These are phyloP conservation scores for Myrica gale DNA, from an alignment of 306 rosid species.

Conservation along the genomic window DNA sequence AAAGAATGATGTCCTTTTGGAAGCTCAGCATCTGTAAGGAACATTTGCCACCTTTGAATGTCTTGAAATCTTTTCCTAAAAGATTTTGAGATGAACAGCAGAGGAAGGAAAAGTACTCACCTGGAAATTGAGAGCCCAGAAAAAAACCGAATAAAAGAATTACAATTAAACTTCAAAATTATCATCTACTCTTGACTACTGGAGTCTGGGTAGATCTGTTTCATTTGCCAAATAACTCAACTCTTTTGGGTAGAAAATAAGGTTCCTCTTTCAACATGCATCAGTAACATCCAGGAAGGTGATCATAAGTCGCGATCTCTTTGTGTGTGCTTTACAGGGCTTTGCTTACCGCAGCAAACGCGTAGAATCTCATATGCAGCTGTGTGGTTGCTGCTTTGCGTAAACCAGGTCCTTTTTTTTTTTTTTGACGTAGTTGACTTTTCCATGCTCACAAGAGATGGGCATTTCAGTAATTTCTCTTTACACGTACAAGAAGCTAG, in stretches of 20 bases:
- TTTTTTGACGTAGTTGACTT: slow-evolving; percentile 2
- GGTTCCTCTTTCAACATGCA: neutral
- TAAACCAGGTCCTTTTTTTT: too few species aligned
- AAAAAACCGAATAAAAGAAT: neutral
- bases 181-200: too few species aligned
- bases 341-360: slow-evolving; percentile 28
- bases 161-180: too few species aligned
- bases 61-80: too few species aligned
- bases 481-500: neutral
- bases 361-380: slow-evolving; percentile 38
- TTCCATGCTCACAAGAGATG: neutral
- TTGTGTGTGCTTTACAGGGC: slow-evolving; percentile 1
- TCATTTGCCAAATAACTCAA: too few species aligned
- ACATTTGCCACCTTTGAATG: neutral
- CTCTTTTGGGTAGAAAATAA: too few species aligned
- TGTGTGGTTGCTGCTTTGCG: slow-evolving; percentile 20
- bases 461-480: slow-evolving; percentile 20
- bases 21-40: neutral
- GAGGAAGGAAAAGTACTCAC: neutral
- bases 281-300: neutral
- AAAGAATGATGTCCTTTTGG: too few species aligned
- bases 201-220: too few species aligned
- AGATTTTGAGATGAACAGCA: neutral
- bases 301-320: neutral
- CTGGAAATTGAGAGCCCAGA: neutral